phyloP scores from a whole-genome alignment of 257 asterid species.

The Lantana camara region DNA sequence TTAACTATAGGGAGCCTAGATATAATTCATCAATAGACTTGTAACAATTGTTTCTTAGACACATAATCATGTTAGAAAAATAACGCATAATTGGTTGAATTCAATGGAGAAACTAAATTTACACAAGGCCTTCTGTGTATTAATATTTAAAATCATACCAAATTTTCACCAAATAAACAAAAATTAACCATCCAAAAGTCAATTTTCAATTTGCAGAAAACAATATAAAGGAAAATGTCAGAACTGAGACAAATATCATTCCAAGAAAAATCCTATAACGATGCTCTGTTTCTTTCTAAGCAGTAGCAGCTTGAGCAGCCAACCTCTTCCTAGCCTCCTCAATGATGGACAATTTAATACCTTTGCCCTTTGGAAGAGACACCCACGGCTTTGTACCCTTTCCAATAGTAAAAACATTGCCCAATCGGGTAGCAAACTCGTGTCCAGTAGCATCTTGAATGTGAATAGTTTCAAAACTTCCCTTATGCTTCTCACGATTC shows the following conservation, averaged over 20 bases:
- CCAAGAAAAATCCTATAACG: conserved; percentile 15
- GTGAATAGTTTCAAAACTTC: conserved; percentile 73
- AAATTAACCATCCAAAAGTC: too few species aligned
- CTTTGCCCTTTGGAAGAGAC: conserved; percentile 80
- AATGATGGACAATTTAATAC: conserved; percentile 61
- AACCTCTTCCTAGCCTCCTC: conserved; percentile 77
- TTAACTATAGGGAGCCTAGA: too few species aligned
- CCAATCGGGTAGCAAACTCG: conserved; percentile 73
- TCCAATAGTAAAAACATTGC: conserved; percentile 69
- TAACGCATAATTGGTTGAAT: too few species aligned
- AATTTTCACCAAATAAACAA: too few species aligned
- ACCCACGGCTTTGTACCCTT: conserved; percentile 79
- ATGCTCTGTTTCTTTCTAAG: conserved; percentile 30
- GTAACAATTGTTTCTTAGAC: too few species aligned
- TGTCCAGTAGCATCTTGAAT: conserved; percentile 68
- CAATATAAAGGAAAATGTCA: background rate
- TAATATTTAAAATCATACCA: too few species aligned
- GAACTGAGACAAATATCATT: background rate
- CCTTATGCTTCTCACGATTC: conserved; percentile 79
- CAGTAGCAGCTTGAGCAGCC: conserved; percentile 55
- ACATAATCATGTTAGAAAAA: too few species aligned
- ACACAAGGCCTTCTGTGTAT: too few species aligned
- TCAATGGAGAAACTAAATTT: too few species aligned
- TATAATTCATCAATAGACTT: too few species aligned
- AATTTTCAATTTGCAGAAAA: background rate